Base-by-base conservation (phyloP, 1,284 basidiomycete species). In the Austroboletus niveus region DNA sequence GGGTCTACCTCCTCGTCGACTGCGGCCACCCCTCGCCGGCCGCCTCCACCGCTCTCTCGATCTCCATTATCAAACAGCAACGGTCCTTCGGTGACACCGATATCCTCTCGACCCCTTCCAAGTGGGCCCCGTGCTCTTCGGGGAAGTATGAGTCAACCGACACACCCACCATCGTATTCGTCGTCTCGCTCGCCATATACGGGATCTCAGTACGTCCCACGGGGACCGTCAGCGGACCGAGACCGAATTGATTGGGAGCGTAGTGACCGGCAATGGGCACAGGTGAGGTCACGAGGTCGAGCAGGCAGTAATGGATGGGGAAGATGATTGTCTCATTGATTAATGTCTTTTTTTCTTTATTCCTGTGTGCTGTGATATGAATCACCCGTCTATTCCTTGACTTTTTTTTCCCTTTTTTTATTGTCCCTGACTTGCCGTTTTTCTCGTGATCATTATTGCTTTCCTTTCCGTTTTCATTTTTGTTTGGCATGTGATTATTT, bases 121-220 rank as follows among this genome's bases (percentile, higher is more conserved):
- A 79, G 74, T 39, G 80, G 75, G 0, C 81, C 81, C 0, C 75
- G 79, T 22, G 81, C 81, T n/a, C 58, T 82, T 15, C 67, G 80
- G 39, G 68, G 69, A 15, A 55, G 62, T 30, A 59, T 62, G 54
- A 61, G 47, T 47, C 60, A 62, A 45, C 51, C 61, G 5, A 57
- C 60, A 12, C 62, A 63, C 24, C 44, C 60, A n/a, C 49, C 59
- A 12, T 40, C 60, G 4, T 69, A 65, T 41, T 31, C 49, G 29
- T 31, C 69, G 1, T n/a, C 54, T 39, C 60, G 64, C 7, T 57
- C 67, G 38, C 50, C 64, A 8, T 63, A 65, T 7, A n/a, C 45
- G 1, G 51, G 61, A 20, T 60, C 66, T 27, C 62, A 59, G 40
- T 63, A 60, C 44, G 61, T 64, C 35, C 70, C 69, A 29, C 62